phyloP scores from a whole-genome alignment of 176 grass and related monocot genomes.

The Metroxylon sagu region DNA sequence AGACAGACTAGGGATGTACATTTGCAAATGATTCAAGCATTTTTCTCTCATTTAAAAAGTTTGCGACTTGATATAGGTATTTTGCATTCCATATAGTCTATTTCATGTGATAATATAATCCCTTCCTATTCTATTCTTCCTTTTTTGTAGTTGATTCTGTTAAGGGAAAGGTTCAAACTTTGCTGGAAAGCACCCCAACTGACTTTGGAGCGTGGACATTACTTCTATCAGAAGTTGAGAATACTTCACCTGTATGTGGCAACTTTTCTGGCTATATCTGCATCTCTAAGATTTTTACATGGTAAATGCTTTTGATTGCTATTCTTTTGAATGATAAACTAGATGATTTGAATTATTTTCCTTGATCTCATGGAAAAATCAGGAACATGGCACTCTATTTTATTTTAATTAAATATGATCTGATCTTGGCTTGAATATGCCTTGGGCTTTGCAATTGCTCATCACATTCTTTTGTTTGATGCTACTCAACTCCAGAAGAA shows the following conservation, averaged over 20 bases:
- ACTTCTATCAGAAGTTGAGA: conserved; percentile 42
- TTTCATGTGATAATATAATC: conserved; percentile 2
- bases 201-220: conserved; percentile 65
- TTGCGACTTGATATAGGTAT: not conserved
- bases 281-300: conserved; percentile 8
- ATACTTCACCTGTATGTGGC: conserved; percentile 47
- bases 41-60: not conserved
- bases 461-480: too few relatives aligned
- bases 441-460: too few relatives aligned
- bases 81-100: conserved; percentile 11
- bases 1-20: too few relatives aligned
- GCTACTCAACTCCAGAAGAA: too few relatives aligned
- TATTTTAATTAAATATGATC: too few relatives aligned
- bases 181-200: conserved; percentile 12
- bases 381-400: too few relatives aligned
- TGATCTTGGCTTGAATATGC: too few relatives aligned
- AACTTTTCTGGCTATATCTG: conserved; percentile 12
- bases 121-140: not conserved
- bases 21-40: too few relatives aligned
- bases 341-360: too few relatives aligned
- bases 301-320: not conserved
- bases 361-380: too few relatives aligned
- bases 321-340: too few relatives aligned
- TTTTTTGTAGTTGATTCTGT: conserved; percentile 34
- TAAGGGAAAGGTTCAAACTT: conserved; percentile 29